Evolutionary conservation across 108 stramenopile genomes (phyloP).

Genomic region (Thalassiosira profunda): DNA sequence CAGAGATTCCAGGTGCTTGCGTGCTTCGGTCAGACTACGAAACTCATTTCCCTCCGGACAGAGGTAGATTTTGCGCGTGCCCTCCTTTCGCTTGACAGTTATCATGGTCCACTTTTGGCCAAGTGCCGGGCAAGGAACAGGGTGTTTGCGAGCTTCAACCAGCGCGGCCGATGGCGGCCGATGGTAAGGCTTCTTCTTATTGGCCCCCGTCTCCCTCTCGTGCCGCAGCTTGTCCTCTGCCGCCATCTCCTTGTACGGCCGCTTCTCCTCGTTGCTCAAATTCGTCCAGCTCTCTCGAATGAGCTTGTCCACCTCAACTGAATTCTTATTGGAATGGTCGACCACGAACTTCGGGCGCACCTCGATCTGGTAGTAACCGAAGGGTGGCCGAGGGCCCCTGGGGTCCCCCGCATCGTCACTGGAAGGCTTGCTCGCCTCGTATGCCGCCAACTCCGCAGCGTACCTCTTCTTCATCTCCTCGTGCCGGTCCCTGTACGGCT

Average conservation of each 20-base stretch:
- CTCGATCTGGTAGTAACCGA: neutral
- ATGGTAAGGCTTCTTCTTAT: conserved; percentile 61
- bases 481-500: conserved; percentile 87
- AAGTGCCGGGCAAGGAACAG: too few relatives aligned
- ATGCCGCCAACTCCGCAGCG: conserved; percentile 89
- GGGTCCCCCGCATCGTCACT: neutral
- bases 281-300: conserved; percentile 93
- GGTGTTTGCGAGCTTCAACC: too few relatives aligned
- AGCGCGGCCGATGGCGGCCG: too few relatives aligned
- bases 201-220: conserved; percentile 89
- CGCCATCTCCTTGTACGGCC: conserved; percentile 88
- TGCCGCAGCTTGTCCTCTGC: conserved; percentile 89
- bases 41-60: too few relatives aligned
- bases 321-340: conserved; percentile 92
- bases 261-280: conserved; percentile 84
- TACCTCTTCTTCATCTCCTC: conserved; percentile 89
- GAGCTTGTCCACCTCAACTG: conserved; percentile 92
- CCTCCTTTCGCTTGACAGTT: too few relatives aligned
- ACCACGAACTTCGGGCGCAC: too few relatives aligned
- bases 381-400: neutral
- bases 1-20: too few relatives aligned
- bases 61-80: too few relatives aligned
- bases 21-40: too few relatives aligned
- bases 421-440: too few relatives aligned
- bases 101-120: too few relatives aligned